Evolutionary conservation across 441 rosid species (phyloP), one percentile per base, ranked within the genome.

Genomic region (Populus hybrid): DNA sequence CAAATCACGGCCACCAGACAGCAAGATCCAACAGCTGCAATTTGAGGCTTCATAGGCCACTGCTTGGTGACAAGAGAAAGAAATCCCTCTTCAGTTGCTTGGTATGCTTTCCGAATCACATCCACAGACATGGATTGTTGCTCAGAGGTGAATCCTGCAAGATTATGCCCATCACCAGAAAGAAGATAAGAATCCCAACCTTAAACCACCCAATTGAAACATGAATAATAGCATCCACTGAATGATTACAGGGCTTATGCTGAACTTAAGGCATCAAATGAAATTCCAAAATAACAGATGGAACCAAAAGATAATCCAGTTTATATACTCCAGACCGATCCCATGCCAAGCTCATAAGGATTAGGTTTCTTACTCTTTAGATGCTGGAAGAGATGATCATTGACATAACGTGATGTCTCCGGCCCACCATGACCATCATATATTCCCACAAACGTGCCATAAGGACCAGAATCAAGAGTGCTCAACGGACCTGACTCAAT

Each of bases 361-460:
- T 35, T 42, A 53, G 28, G 79, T 35, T 19, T 81, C 97, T 85
- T 82, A 92, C 99, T 87, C 85, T 85, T 95, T 67, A 95, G 91
- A 83, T 95, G 93, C 79, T 86, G 88, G 82, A 95, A 95, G 72
- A 95, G 87, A 80, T 94, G 90, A 76, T 94, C 89, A 76, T 86
- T 91, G 83, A 95, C 83, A 78, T 84, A 94, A 16, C 92, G 91
- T 0, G 99, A 86, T 3, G 99, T 90, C 92, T 95, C 99, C 10
- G 99, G 98, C 8, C 99, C 99, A 14, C 99, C 99, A 75, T 95
- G 99, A 24, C 99, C 99, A 72, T 95, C 99, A 72, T 94, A 95
- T 70, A 95, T 79, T 57, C 99, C 99, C 69, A 95, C 85, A 83
- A 95, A 95, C 57, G 98, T 95, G 78, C 98, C 99, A 59, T 76